These are phyloP conservation scores for Solanum appendiculatum DNA, from an alignment of 257 asterid species.

Conservation along the genomic window DNA sequence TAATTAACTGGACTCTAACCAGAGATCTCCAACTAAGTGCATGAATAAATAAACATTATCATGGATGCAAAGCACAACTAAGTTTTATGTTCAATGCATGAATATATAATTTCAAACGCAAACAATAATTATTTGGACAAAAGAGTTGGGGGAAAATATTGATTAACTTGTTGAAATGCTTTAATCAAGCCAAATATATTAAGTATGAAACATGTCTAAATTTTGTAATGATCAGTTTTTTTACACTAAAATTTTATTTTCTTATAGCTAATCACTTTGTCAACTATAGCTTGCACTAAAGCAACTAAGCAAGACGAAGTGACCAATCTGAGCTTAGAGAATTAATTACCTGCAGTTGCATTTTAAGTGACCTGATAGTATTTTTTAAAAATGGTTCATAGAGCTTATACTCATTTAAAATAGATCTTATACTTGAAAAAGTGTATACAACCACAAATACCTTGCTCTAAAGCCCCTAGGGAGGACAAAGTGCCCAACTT, in stretches of 20 bases:
- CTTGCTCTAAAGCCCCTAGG: not conserved
- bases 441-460: not conserved
- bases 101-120: not conserved
- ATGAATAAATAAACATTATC: not conserved
- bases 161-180: not conserved
- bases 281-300: not conserved
- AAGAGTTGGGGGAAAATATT: not conserved
- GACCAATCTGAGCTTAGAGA: not conserved
- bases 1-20: not conserved
- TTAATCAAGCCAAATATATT: not conserved
- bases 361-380: not conserved
- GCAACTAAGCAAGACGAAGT: not conserved
- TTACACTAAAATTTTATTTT: not conserved
- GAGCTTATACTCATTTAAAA: not conserved
- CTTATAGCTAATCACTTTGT: not conserved
- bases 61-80: not conserved
- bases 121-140: not conserved
- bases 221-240: not conserved
- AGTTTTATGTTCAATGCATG: not conserved
- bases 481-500: not conserved
- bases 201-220: not conserved
- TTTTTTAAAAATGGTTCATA: not conserved
- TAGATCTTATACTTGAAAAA: not conserved
- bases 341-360: not conserved
- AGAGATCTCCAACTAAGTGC: not conserved